Evolutionary conservation across 169 alveolate species (phyloP).

Genomic region (Eimeria praecox): DNA sequence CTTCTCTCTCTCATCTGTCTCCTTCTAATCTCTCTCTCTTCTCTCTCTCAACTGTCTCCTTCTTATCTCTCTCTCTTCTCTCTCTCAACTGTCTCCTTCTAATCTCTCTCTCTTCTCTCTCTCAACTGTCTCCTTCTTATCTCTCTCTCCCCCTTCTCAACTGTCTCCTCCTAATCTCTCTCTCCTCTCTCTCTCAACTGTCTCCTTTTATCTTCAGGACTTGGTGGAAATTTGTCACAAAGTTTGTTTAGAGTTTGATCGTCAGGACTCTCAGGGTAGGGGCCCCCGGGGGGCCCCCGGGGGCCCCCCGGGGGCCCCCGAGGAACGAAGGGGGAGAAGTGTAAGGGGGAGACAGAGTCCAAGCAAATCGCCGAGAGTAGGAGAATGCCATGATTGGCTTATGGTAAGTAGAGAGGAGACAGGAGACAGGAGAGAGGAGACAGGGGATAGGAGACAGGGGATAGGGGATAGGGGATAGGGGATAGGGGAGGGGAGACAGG

Average conservation of each 20-base stretch:
- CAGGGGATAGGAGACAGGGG: background rate
- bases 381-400: slow-evolving; percentile 80
- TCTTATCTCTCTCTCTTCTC: too few relatives aligned
- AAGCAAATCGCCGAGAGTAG: slow-evolving; percentile 58
- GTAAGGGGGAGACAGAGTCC: slow-evolving; percentile 32
- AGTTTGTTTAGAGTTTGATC: slow-evolving; percentile 33
- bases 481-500: too few relatives aligned
- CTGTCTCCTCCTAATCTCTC: too few relatives aligned
- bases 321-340: background rate
- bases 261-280: background rate
- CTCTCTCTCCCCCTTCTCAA: too few relatives aligned
- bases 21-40: too few relatives aligned
- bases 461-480: background rate
- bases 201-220: slow-evolving; percentile 8
- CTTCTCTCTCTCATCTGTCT: too few relatives aligned
- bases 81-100: too few relatives aligned
- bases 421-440: slow-evolving; percentile 1
- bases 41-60: too few relatives aligned
- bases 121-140: too few relatives aligned
- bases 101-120: too few relatives aligned
- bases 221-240: slow-evolving; percentile 8
- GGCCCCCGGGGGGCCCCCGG: background rate
- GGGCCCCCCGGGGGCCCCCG: slow-evolving; percentile 1
- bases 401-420: slow-evolving; percentile 36
- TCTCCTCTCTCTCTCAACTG: too few relatives aligned